A percentile compares a stretch with the other conserved stretches of the same genome.
phyloP scores from a whole-genome alignment of 2,329 filamentous ascomycete species.

The Aureobasidium sp. region DNA sequence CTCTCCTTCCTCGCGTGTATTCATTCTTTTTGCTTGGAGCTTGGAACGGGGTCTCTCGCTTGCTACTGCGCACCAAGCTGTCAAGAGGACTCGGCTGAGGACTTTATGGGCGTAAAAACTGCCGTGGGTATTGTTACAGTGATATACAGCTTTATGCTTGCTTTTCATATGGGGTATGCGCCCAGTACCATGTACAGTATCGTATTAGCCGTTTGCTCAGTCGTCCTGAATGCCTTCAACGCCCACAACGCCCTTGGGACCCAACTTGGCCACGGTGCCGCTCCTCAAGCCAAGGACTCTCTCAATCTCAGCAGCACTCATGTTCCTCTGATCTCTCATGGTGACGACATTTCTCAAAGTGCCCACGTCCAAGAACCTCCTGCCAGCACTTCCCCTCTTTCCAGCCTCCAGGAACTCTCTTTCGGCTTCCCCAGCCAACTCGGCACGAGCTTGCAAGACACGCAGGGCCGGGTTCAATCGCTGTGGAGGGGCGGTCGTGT shows the following conservation, averaged over 20 bases:
- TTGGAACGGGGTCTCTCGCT: not conserved
- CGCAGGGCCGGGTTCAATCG: constrained; percentile 49
- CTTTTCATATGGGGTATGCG: not conserved
- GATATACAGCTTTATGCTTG: constrained; percentile 3
- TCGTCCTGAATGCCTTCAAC: constrained; percentile 16
- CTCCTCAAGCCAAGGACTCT: constrained; percentile 28
- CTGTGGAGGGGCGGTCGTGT: constrained; percentile 23
- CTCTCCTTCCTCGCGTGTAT: not conserved
- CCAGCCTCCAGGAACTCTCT: constrained; percentile 44
- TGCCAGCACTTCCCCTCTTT: constrained; percentile 34
- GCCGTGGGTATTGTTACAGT: constrained; percentile 7
- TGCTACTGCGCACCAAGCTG: not conserved
- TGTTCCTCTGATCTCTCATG: constrained; percentile 26
- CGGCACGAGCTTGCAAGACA: constrained; percentile 46
- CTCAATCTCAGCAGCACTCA: constrained; percentile 28
- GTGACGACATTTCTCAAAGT: constrained; percentile 32
- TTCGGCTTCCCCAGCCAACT: constrained; percentile 47
- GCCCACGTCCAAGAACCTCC: constrained; percentile 40
- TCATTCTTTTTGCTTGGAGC: not conserved
- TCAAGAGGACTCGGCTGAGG: not conserved
- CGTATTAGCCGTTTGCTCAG: not conserved
- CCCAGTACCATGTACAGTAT: not conserved
- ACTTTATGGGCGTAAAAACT: not conserved
- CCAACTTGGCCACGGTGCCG: constrained; percentile 29
- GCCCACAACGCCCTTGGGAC: constrained; percentile 26